Percentiles rank a stretch among this genome's conserved stretches.
Conservation (phyloP, 345 rosid species). For the Eucalyptus melliodora region DNA sequence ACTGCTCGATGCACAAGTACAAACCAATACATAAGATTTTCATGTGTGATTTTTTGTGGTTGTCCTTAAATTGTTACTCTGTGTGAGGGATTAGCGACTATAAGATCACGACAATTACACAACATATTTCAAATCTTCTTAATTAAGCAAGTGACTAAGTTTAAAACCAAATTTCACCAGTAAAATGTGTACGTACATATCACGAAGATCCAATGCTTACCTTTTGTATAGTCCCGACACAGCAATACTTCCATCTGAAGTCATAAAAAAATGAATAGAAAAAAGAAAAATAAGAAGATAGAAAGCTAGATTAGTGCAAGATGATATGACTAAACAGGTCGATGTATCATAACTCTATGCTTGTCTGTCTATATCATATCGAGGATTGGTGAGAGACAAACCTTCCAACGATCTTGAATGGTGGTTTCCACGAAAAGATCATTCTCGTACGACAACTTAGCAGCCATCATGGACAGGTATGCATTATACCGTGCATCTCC, state of each 20-base stretch:
- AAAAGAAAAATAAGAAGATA: background rate
- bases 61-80: background rate
- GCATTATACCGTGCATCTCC: conserved; percentile 20
- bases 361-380: background rate
- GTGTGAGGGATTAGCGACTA: background rate
- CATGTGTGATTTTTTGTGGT: background rate
- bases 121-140: background rate
- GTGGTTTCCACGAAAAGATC: conserved; percentile 12
- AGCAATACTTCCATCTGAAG: background rate
- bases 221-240: background rate
- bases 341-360: background rate
- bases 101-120: background rate
- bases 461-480: conserved; percentile 37
- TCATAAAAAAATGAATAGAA: background rate
- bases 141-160: background rate
- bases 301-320: background rate
- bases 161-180: background rate
- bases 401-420: conserved; percentile 28
- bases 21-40: background rate
- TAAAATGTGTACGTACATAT: background rate
- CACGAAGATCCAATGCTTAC: background rate
- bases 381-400: background rate
- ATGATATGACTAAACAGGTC: background rate
- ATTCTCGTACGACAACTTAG: conserved; percentile 42
- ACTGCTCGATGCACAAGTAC: background rate